A percentile compares a stretch with the other conserved stretches of the same genome.
Evolutionary conservation across 495 filamentous ascomycete species (phyloP).

Genomic region (Trichodelitschia bisporula): DNA sequence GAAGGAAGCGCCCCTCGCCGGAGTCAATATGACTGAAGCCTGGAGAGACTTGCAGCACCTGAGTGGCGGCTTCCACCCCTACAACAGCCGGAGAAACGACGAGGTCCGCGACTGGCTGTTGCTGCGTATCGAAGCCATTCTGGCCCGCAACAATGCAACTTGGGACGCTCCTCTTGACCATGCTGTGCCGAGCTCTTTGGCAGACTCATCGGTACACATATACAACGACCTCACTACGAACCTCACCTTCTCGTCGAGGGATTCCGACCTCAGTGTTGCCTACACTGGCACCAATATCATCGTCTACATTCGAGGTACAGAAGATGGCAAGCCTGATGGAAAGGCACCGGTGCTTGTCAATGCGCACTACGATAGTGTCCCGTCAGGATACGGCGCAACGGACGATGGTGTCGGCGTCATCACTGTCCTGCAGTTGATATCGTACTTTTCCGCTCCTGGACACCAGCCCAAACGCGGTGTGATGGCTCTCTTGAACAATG

Average conservation of each 20-base stretch:
- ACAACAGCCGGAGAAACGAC: slow-evolving; percentile 67
- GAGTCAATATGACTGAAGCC: slow-evolving; percentile 56
- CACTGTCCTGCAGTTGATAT: slow-evolving; percentile 64
- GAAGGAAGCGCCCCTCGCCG: slow-evolving; percentile 25
- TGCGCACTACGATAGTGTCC: slow-evolving; percentile 88
- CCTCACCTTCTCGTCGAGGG: slow-evolving; percentile 26
- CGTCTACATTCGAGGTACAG: slow-evolving; percentile 64
- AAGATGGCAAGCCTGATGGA: slow-evolving; percentile 50
- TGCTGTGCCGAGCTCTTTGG: neutral
- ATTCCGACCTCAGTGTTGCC: slow-evolving; percentile 31
- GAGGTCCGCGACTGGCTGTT: slow-evolving; percentile 57
- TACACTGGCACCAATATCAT: slow-evolving; percentile 88
- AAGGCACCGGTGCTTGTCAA: slow-evolving; percentile 46
- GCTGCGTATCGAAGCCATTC: slow-evolving; percentile 38
- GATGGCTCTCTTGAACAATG: slow-evolving; percentile 78
- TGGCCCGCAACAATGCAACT: slow-evolving; percentile 27
- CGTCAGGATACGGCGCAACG: slow-evolving; percentile 74
- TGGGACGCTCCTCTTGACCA: slow-evolving; percentile 1
- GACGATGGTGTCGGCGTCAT: slow-evolving; percentile 85
- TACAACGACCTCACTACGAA: slow-evolving; percentile 47
- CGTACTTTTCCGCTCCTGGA: slow-evolving; percentile 58
- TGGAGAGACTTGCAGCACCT: slow-evolving; percentile 64
- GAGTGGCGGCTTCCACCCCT: slow-evolving; percentile 61
- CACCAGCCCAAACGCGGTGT: slow-evolving; percentile 57
- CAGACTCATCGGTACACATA: slow-evolving; percentile 2